Base-by-base conservation (phyloP, 176 grass and related monocot species). In the Oryza officinalis region DNA sequence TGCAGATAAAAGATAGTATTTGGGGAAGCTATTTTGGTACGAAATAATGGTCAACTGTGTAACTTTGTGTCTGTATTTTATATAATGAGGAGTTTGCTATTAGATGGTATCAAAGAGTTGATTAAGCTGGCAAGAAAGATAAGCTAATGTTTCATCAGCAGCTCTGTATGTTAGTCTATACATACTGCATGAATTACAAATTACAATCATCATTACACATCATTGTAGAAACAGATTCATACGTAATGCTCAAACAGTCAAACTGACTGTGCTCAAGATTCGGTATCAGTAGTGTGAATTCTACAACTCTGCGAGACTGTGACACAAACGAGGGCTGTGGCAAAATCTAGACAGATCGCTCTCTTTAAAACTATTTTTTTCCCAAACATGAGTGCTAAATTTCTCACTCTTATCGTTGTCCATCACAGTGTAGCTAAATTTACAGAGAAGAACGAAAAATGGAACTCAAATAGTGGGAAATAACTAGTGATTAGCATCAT, bases 31-130 rank as follows among this genome's bases (percentile, higher is more conserved):
- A 15, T 67, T 83, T 72, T 40, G 8, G 1, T 45, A 50, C 8
- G 27, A 73, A 41, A 64, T 26, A 75, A n/a, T 15, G 8, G 12
- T 6, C 43, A 69, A 38, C 9, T 40, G 68, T 70, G 77, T 54
- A 79, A 64, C 50, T 75, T 75, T 54, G 30, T 80, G 33, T 80
- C 75, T 87, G 74, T 76, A 80, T 8, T 70, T 52, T 75, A 82
- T 49, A 69, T 54, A 70, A 60, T 83, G 10, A 75, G 40, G 41
- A 81, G 32, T 70, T 65, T 77, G 49, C 65, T 35, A 71, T 83
- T 17, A 82, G 38, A 82, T 79, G 33, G 69, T 67, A 27, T 41
- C 75, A 13, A 15, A 69, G 32, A 52, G 17, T 64, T 77, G 50
- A 78, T 11, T 77, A 17, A 46, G 59, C 66, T 46, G 57, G 35